Conservation (phyloP, 2,329 filamentous ascomycete species). For the Diaporthe capsici region DNA sequence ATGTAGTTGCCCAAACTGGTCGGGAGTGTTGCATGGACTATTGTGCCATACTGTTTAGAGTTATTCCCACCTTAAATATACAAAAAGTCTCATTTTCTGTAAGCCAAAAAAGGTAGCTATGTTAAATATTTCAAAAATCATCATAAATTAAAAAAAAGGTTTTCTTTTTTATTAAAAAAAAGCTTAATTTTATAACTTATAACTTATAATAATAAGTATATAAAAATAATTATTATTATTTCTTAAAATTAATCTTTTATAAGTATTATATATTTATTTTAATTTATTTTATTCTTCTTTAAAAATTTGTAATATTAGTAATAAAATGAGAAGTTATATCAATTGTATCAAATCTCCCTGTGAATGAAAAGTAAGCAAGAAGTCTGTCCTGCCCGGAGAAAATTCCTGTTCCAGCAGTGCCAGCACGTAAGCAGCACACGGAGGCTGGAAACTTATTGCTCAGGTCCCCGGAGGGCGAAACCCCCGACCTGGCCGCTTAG, state of each 20-base stretch:
- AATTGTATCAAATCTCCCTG: neutral
- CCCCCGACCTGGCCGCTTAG: slow-evolving; percentile 7
- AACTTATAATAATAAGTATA: neutral
- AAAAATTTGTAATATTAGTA: neutral
- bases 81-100: too few species aligned
- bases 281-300: too few species aligned
- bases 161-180: too few species aligned
- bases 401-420: slow-evolving; percentile 12
- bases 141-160: too few species aligned
- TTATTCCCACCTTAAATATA: neutral
- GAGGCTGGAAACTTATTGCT: slow-evolving; percentile 18
- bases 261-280: too few species aligned
- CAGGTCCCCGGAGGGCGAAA: slow-evolving; percentile 13
- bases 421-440: slow-evolving; percentile 13
- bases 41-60: neutral
- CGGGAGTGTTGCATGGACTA: neutral
- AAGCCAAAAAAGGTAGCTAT: neutral
- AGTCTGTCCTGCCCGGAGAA: neutral
- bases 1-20: neutral
- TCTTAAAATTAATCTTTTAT: neutral
- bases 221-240: neutral
- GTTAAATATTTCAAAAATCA: neutral
- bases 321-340: too few species aligned
- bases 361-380: neutral
- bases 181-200: too few species aligned